Base-by-base conservation (phyloP, 176 grass and related monocot species). In the Leersia perrieri region DNA sequence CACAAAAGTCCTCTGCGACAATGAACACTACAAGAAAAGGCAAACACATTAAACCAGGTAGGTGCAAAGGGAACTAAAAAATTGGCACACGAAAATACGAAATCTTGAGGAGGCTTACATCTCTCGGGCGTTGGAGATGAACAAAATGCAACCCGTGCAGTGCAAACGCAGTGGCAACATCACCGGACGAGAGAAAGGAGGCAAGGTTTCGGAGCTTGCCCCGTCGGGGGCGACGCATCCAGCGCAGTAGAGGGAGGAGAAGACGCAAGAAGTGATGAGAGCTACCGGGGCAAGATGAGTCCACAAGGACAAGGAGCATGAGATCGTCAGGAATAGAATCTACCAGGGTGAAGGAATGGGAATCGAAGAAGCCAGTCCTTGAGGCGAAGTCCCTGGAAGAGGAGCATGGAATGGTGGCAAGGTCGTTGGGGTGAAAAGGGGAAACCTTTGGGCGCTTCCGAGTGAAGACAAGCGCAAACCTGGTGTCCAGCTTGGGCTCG, bases 401-500 rank as follows among this genome's bases (percentile, higher is more conserved):
- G 42, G 84, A 79, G 82, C 78, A 80, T 3, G 32, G 73, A 71
- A 88, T 68, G 1, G 68, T 14, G 5, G 63, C 60, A 22, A 90
- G 69, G 42, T 68, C 76, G 5, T 13, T 44, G 29, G 60, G 20
- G 26, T 5, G 28, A 7, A 66, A 30, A 84, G 76, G 34, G n/a
- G 31, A 23, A 31, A 85, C 34, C 88, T 85, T 95, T 75, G 61
- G 11, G 15, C 74, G 66, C 77, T 62, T 92, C 71, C 92, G 80
- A 30, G 66, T 85, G 73, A 81, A 99, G 14, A 95, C 90, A 12
- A 89, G 70, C 63, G 89, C 96, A 76, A 75, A 98, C 75, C 87
- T 87, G 73, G 68, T 80, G 32, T 75, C 70, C 9, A 82, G 58
- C 33, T 57, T 14, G 25, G 49, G 28, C 9, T 70, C 42, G 33